A percentile compares a stretch with the other conserved stretches of the same genome.
Conservation (phyloP, 2,329 filamentous ascomycete species). For the Berkeleyomyces basicola region DNA sequence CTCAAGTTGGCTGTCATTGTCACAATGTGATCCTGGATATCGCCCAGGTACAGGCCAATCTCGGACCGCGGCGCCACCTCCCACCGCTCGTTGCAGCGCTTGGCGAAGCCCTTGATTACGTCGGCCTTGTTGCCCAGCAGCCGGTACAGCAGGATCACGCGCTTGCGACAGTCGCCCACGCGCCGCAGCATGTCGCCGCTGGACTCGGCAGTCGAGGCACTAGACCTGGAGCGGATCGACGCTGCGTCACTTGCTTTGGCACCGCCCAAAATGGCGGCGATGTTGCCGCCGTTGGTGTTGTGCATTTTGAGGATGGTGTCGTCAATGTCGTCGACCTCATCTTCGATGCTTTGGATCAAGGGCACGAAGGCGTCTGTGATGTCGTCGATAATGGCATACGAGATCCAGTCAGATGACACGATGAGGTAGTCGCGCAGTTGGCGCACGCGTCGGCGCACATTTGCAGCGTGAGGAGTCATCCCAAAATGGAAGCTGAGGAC, state of each 20-base stretch:
- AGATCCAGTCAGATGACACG: constrained; percentile 92
- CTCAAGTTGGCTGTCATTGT: constrained; percentile 95
- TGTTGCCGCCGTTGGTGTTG: constrained; percentile 7
- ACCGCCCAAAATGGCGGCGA: not conserved
- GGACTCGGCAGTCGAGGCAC: constrained; percentile 23
- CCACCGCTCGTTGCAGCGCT: constrained; percentile 96
- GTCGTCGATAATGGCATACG: constrained; percentile 93
- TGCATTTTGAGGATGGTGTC: constrained; percentile 77
- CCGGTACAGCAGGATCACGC: constrained; percentile 89
- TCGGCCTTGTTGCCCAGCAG: constrained; percentile 93
- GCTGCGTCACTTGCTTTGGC: constrained; percentile 24
- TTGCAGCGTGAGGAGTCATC: constrained; percentile 89
- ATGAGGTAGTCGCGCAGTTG: constrained; percentile 90
- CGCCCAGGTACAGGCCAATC: constrained; percentile 91
- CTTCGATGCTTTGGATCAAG: constrained; percentile 80
- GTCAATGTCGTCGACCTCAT: constrained; percentile 94
- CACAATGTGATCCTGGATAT: constrained; percentile 98
- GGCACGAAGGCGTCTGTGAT: constrained; percentile 94
- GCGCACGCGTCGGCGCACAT: constrained; percentile 81
- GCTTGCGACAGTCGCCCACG: constrained; percentile 88
- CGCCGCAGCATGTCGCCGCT: constrained; percentile 75
- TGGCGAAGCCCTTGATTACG: constrained; percentile 97
- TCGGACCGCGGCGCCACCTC: constrained; percentile 87
- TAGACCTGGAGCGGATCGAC: constrained; percentile 17
- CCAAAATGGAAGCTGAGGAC: constrained; percentile 95